These are phyloP conservation scores for Crithidia expoeki DNA, from an alignment of 208 protist species.

Conservation along the genomic window DNA sequence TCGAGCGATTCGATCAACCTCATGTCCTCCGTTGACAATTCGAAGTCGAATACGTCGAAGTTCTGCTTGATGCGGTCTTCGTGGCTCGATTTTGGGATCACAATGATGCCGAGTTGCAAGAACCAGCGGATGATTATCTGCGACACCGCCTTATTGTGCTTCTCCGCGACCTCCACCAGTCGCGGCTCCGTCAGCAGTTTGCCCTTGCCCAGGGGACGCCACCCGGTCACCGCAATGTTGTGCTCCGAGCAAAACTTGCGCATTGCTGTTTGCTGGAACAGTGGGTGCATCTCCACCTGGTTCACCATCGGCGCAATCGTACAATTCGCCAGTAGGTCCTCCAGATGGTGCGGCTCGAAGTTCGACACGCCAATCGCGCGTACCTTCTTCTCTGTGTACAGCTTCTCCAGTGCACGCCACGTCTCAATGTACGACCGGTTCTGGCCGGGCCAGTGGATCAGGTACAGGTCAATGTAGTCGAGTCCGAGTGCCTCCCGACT, in stretches of 20 bases:
- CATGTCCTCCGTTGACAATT: conserved; percentile 25
- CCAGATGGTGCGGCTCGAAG: conserved; percentile 63
- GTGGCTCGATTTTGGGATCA: conserved; percentile 90
- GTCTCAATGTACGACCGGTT: conserved; percentile 56
- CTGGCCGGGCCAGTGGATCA: conserved; percentile 94
- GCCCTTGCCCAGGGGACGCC: conserved; percentile 75
- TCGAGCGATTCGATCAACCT: conserved; percentile 38
- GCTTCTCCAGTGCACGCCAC: conserved; percentile 86
- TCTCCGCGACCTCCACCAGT: conserved; percentile 34
- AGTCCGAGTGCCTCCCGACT: conserved; percentile 76
- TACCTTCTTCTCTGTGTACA: conserved; percentile 76
- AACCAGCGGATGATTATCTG: conserved; percentile 80
- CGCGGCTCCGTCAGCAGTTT: conserved; percentile 28
- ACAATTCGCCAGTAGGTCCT: conserved; percentile 65
- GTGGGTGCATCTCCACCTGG: conserved; percentile 91
- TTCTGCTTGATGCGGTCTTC: conserved; percentile 86
- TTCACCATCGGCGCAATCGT: conserved; percentile 84
- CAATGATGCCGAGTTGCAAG: conserved; percentile 56
- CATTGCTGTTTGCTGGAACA: conserved; percentile 53
- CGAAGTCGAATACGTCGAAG: conserved; percentile 64
- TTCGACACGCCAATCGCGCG: conserved; percentile 91
- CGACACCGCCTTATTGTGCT: conserved; percentile 42
- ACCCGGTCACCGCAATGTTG: conserved; percentile 75
- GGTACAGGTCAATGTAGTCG: conserved; percentile 95
- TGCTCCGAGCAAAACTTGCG: conserved; percentile 68